Evolutionary conservation across 441 rosid genomes (phyloP).

Genomic region (Pelargonium cotyledonis): DNA sequence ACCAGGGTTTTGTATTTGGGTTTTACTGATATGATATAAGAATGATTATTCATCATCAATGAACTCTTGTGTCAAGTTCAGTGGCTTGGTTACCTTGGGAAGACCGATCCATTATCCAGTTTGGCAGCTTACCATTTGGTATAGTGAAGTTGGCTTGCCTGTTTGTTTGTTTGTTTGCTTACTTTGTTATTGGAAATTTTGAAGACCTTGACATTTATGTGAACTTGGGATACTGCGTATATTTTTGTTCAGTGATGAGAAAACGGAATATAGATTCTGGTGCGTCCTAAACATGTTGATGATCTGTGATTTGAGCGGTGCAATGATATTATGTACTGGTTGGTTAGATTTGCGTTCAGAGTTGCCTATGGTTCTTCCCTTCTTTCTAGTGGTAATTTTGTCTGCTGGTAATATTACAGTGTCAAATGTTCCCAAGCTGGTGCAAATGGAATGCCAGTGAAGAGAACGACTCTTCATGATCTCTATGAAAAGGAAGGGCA

Average conservation of each 20-base stretch:
- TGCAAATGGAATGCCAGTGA: slow-evolving; percentile 49
- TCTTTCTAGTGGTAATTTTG: background rate
- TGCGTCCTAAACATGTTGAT: background rate
- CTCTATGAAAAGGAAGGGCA: slow-evolving; percentile 87
- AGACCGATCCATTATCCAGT: background rate
- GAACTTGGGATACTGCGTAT: background rate
- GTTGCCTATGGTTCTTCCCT: background rate
- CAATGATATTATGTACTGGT: background rate
- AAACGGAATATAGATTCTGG: background rate
- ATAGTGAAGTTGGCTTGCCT: background rate
- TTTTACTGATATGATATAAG: background rate
- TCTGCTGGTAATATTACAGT: slow-evolving; percentile 32
- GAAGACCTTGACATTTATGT: background rate
- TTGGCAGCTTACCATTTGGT: background rate
- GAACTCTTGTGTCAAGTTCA: background rate
- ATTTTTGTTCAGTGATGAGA: background rate
- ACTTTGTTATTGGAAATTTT: background rate
- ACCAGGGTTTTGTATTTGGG: background rate
- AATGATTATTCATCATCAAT: background rate
- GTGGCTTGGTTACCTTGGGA: background rate
- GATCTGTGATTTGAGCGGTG: background rate
- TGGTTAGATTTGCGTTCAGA: background rate
- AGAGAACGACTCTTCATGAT: slow-evolving; percentile 79
- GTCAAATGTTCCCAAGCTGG: slow-evolving; percentile 60
- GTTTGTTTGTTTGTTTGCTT: background rate